A percentile compares a stretch with the other conserved stretches of the same genome.
Conservation (phyloP, 768 basidiomycete species). For the Boletus subcaerulescens region DNA sequence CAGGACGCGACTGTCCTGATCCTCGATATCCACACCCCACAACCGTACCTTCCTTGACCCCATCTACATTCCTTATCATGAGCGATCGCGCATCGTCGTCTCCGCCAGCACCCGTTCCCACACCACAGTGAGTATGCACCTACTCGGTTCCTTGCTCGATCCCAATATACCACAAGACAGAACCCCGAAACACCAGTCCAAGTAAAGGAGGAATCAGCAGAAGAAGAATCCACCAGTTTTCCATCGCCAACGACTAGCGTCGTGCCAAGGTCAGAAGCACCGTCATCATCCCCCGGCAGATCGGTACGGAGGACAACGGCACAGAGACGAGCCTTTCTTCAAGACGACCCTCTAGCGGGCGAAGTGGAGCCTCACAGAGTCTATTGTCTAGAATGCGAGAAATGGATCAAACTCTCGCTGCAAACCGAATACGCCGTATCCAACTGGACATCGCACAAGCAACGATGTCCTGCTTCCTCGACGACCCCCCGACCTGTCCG, state of each 20-base stretch:
- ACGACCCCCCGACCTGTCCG: slow-evolving; percentile 25
- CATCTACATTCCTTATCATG: slow-evolving; percentile 32
- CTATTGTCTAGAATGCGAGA: slow-evolving; percentile 58
- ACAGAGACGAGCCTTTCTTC: slow-evolving; percentile 51
- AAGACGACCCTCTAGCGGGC: slow-evolving; percentile 50
- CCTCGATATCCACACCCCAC: too few relatives aligned
- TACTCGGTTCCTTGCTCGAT: not conserved
- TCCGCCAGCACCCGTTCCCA: not conserved
- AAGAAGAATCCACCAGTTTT: not conserved
- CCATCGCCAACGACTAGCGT: slow-evolving; percentile 8
- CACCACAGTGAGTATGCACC: slow-evolving; percentile 15
- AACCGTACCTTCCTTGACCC: slow-evolving; percentile 8
- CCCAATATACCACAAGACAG: slow-evolving; percentile 16
- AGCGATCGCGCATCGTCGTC: slow-evolving; percentile 17
- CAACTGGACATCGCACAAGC: slow-evolving; percentile 57
- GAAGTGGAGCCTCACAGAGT: slow-evolving; percentile 50
- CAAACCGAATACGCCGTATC: slow-evolving; percentile 37
- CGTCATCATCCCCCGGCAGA: slow-evolving; percentile 15
- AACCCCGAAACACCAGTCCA: not conserved
- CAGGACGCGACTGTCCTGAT: too few relatives aligned
- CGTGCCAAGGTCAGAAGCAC: not conserved
- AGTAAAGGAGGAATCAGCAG: slow-evolving; percentile 14
- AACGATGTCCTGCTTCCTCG: slow-evolving; percentile 44
- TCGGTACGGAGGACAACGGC: slow-evolving; percentile 27
- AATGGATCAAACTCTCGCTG: slow-evolving; percentile 55